phyloP scores from a whole-genome alignment of 441 rosid species.

The Erodium chrysanthum region DNA sequence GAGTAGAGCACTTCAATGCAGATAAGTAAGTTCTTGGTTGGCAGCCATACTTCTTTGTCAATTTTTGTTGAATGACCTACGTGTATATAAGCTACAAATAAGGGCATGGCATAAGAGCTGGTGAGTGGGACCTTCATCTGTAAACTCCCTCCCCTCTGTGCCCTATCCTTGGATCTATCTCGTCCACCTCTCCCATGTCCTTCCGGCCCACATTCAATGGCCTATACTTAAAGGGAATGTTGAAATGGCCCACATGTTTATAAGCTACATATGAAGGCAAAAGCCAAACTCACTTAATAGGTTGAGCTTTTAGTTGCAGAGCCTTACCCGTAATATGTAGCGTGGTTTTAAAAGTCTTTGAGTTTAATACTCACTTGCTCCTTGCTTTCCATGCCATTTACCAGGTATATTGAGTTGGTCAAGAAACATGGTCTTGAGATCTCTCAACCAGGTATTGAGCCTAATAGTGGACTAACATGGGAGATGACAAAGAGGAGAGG shows the following conservation, averaged over 20 bases:
- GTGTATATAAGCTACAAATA: not conserved
- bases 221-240: not conserved
- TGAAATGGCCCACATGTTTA: not conserved
- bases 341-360: not conserved
- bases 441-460: constrained; percentile 38
- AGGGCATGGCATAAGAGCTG: not conserved
- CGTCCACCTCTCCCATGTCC: not conserved
- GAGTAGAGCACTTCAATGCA: constrained; percentile 53
- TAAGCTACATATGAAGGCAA: not conserved
- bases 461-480: constrained; percentile 77
- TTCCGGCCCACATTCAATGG: not conserved
- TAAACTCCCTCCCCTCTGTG: not conserved
- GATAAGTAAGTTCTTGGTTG: constrained; percentile 36
- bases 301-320: not conserved
- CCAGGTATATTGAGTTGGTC: not conserved
- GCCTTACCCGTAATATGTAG: not conserved
- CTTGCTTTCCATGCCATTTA: not conserved
- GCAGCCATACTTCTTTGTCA: constrained; percentile 12
- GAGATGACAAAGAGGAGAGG: constrained; percentile 84
- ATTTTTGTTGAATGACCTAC: not conserved
- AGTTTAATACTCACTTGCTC: not conserved
- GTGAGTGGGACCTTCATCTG: not conserved
- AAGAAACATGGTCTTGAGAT: not conserved
- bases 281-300: not conserved
- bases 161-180: not conserved